Evolutionary conservation across 2,329 filamentous ascomycete genomes (phyloP), one percentile per base, ranked within the genome.

Genomic region (Pestalotiopsis sp.): DNA sequence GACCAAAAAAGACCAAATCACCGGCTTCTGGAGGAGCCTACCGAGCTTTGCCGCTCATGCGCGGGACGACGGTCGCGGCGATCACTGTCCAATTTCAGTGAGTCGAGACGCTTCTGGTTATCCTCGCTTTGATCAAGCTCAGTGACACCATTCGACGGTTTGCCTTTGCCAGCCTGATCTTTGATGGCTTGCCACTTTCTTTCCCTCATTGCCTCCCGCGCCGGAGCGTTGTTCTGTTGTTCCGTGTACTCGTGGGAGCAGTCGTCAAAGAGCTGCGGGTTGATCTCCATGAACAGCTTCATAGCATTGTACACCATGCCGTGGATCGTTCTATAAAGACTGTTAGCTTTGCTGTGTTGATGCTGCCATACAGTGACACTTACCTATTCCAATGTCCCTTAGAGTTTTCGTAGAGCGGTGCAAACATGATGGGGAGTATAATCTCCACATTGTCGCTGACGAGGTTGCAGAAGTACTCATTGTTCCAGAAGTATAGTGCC

Each of bases 231-330:
- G 81, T 97, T 97, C 82, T 98, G 95, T 76, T 96, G 92, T 80
- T 98, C 95, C 4, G 95, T 97, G 82, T 99, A 99, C 72, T 98
- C 95, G 78, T 98, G 95, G 45, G 96, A 98, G 83, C 96, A 99
- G 78, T 99, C 96, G 75, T 99, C 96, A 76, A 99, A 99, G 25
- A 99, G 89, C 80, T 98, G 95, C 11, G 96, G 96, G 80, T 98
- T 98, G 77, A 99, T 98, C 80, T 99, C 96, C 96, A 99, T 99
- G 82, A 99, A 99, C 49, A 99, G 89, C 81, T 99, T 99, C 96
- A 99, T 98, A 68, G 96, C 96, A 77, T 98, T 99, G 81, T 98
- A 98, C 12, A 99, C 96, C 95, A 99, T 98, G 79, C 96, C 96
- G 78, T 99, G 96, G 74, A 99, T 99, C 7, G 96, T 99, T 77